phyloP scores from a whole-genome alignment of 371 early-diverging fungal genomes.

The Mortierella sp. region DNA sequence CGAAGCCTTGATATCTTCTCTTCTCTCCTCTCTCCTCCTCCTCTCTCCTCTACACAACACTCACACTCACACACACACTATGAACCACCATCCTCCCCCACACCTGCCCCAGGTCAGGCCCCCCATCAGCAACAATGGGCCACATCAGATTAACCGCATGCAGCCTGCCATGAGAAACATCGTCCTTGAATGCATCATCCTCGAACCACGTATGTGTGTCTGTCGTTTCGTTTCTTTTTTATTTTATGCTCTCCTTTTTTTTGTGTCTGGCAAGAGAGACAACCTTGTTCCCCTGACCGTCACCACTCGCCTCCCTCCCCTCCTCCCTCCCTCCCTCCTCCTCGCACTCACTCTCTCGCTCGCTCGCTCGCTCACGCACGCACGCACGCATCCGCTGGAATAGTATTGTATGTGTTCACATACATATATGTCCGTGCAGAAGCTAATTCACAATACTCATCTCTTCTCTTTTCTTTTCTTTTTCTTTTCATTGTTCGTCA shows the following conservation, averaged over 20 bases:
- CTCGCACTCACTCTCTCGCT: background rate
- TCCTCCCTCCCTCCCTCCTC: no score
- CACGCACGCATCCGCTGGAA: background rate
- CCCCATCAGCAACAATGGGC: conserved; percentile 11
- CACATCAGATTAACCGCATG: conserved; percentile 18
- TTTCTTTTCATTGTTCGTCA: background rate
- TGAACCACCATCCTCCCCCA: background rate
- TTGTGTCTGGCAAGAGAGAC: background rate
- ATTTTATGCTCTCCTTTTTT: background rate
- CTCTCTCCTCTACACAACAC: background rate
- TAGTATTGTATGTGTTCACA: background rate
- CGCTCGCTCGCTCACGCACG: no score
- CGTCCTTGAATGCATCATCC: conserved; percentile 44
- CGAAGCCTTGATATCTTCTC: background rate
- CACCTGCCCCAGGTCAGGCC: background rate
- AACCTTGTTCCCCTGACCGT: conserved; percentile 8
- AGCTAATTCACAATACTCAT: background rate
- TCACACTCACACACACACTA: background rate
- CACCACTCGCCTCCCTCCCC: background rate
- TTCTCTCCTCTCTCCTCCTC: background rate
- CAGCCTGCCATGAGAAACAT: conserved; percentile 39
- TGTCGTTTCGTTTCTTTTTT: no score
- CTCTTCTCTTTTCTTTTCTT: background rate
- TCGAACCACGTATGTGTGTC: conserved; percentile 37
- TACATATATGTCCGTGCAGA: conserved; percentile 1